phyloP scores from a whole-genome alignment of 2,329 filamentous ascomycete genomes.

The Pseudogymnoascus sp. region DNA sequence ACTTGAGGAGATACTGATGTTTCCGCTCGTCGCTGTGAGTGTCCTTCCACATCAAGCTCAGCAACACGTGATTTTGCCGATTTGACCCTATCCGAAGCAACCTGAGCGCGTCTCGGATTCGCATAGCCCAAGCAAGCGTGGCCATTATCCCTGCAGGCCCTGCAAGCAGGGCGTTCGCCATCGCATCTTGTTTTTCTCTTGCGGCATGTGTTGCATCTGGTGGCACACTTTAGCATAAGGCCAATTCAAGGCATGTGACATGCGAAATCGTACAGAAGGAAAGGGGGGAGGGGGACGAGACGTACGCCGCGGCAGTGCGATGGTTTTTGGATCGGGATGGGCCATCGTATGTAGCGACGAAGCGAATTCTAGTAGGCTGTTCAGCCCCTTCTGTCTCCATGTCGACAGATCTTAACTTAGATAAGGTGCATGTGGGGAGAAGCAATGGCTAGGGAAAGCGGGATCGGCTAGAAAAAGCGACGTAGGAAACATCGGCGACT shows the following conservation, averaged over 20 bases:
- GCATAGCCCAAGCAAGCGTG: conserved; percentile 61
- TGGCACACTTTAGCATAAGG: not conserved
- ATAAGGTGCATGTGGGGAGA: not conserved
- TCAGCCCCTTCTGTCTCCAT: conserved; percentile 41
- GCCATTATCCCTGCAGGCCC: conserved; percentile 62
- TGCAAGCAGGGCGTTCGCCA: conserved; percentile 62
- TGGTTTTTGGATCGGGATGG: conserved; percentile 15
- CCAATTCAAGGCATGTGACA: not conserved
- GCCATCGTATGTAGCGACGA: conserved; percentile 24
- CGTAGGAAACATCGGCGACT: too few relatives aligned
- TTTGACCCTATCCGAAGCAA: not conserved
- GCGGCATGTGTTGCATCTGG: conserved; percentile 62
- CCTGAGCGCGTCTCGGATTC: conserved; percentile 22
- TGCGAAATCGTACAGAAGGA: not conserved
- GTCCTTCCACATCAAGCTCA: not conserved
- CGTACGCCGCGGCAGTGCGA: not conserved
- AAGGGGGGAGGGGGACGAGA: not conserved
- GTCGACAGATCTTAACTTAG: not conserved
- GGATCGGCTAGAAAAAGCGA: too few relatives aligned
- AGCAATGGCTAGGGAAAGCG: too few relatives aligned
- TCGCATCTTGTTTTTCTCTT: conserved; percentile 69
- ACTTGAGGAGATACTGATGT: not conserved
- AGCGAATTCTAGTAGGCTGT: conserved; percentile 24
- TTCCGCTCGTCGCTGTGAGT: not conserved
- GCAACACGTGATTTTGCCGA: not conserved